Base-by-base conservation (phyloP, 2,329 filamentous ascomycete species). In the Fusarium metavorans region DNA sequence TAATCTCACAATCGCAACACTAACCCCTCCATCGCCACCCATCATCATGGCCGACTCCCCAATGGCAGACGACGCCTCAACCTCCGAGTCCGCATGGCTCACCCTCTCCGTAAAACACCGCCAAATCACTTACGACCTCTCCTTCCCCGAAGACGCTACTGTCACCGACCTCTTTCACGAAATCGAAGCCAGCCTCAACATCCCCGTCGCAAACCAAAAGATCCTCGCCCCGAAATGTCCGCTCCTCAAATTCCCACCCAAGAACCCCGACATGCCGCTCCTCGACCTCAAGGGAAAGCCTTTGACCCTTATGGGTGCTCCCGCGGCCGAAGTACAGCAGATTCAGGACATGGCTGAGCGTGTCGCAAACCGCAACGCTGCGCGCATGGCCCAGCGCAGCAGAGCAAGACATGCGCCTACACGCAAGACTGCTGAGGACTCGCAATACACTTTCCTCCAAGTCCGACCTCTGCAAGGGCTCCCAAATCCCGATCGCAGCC, bases 401-500 rank as follows among this genome's bases (percentile, higher is more conserved):
- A 83, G 74, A 74, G 74, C 74, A 56, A 80, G 43, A 76, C 69
- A 70, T n/a, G 23, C 62, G 8, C 66, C 58, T 27, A 54, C 41
- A 11, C 70, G 72, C n/a, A 68, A 54, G 27, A 62, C 68, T 68
- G 79, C 78, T 80, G 90, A 91, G n/a, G 89, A 92, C 68, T 85
- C 87, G 23, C 87, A 86, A 69, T 98, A 97, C 84, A 97, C 94
- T 0, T 99, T 99, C 84, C 88, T 92, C 73, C 90, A 90, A 1
- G 87, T 98, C 1, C 89, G 91, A 1, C 94, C 95, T 0, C 88
- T 99, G 0, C 85, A 90, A 0, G 92, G 96, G 78, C 91, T 98
- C 0, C 95, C 95, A 0, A 89, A 93, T 64, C 92, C 95, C 0
- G 88, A 92, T 27, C 91, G 92, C 63, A 94, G 92, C 13, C 87